Evolutionary conservation across 2,329 filamentous ascomycete genomes (phyloP).

Genomic region (Huntiella omanensis): DNA sequence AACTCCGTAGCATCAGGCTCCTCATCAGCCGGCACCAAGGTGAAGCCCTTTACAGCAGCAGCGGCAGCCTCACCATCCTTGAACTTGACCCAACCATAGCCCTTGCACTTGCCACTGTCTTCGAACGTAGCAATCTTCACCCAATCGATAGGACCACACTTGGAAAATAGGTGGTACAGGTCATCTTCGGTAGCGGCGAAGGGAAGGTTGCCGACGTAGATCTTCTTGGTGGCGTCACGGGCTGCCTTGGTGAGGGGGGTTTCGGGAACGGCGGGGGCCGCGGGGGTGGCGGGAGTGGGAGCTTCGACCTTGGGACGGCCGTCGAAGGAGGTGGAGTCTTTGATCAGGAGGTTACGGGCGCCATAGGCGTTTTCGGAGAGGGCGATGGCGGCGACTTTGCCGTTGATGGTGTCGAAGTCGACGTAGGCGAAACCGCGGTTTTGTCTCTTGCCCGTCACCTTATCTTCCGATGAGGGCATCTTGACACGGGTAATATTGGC

Average conservation of each 20-base stretch:
- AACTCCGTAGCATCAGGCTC: slow-evolving; percentile 41
- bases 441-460: slow-evolving; percentile 14
- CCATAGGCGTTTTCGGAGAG: slow-evolving; percentile 68
- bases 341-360: slow-evolving; percentile 74
- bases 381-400: slow-evolving; percentile 58
- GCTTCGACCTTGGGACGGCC: slow-evolving; percentile 43
- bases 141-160: slow-evolving; percentile 67
- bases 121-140: slow-evolving; percentile 88
- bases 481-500: slow-evolving; percentile 70
- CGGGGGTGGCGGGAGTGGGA: slow-evolving; percentile 3
- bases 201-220: slow-evolving; percentile 82
- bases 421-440: slow-evolving; percentile 97
- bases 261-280: slow-evolving; percentile 15
- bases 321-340: slow-evolving; percentile 76
- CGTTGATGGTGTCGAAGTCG: slow-evolving; percentile 58
- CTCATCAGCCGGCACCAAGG: slow-evolving; percentile 48
- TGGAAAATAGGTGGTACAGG: slow-evolving; percentile 60
- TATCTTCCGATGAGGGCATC: slow-evolving; percentile 32
- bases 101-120: slow-evolving; percentile 94
- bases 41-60: slow-evolving; percentile 54
- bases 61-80: slow-evolving; percentile 57
- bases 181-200: slow-evolving; percentile 71
- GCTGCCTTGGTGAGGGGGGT: slow-evolving; percentile 20
- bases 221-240: slow-evolving; percentile 52
- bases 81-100: slow-evolving; percentile 90